These are phyloP conservation scores for Alternaria gansuensis DNA, from an alignment of 2,329 filamentous ascomycete species.

Conservation along the genomic window DNA sequence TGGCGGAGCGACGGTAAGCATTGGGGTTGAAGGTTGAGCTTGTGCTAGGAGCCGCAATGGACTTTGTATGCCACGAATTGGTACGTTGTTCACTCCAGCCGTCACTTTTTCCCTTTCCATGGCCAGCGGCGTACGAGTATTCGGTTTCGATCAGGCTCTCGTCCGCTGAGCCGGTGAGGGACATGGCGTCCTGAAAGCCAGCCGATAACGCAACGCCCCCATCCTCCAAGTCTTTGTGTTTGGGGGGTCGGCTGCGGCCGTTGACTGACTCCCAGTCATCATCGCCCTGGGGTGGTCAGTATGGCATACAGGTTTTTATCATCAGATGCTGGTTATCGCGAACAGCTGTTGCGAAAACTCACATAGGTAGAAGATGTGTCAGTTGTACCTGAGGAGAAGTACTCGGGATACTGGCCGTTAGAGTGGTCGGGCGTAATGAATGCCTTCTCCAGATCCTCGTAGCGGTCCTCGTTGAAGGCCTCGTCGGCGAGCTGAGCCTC, in stretches of 20 bases:
- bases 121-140: conserved; percentile 16
- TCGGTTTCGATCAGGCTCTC: conserved; percentile 37
- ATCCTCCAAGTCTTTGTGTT: conserved; percentile 9
- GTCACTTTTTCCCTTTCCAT: conserved; percentile 13
- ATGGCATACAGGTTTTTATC: too few species aligned
- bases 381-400: conserved; percentile 27
- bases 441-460: conserved; percentile 38
- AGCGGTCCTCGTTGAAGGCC: conserved; percentile 41
- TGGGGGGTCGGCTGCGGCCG: conserved; percentile 10
- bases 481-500: conserved; percentile 35
- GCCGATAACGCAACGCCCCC: conserved; percentile 31
- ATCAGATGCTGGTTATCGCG: not conserved
- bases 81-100: conserved; percentile 27
- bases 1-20: conserved; percentile 26
- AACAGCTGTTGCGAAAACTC: conserved; percentile 7
- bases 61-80: conserved; percentile 40
- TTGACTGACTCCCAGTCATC: conserved; percentile 20
- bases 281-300: conserved; percentile 28
- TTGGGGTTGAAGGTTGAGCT: conserved; percentile 32
- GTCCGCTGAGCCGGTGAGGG: conserved; percentile 18
- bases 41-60: conserved; percentile 18
- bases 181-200: conserved; percentile 29
- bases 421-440: conserved; percentile 33
- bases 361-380: conserved; percentile 34
- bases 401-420: conserved; percentile 30